phyloP scores from a whole-genome alignment of 495 filamentous ascomycete species.

The Umbilicaria muhlenbergii region DNA sequence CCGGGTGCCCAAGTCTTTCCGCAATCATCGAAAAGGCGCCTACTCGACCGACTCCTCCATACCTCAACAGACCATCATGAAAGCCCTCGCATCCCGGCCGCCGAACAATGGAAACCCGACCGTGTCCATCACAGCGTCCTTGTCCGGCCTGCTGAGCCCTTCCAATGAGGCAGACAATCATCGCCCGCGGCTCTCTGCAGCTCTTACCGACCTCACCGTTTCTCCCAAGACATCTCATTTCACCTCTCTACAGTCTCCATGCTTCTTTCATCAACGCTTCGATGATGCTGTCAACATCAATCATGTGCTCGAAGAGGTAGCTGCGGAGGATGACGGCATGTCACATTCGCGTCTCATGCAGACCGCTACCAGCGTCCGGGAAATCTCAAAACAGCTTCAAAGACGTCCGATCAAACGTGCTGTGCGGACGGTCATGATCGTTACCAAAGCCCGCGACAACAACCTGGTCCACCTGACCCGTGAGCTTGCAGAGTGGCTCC shows the following conservation, averaged over 20 bases:
- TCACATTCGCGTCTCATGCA: slow-evolving; percentile 87
- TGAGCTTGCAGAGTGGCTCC: slow-evolving; percentile 71
- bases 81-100: slow-evolving; percentile 63
- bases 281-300: slow-evolving; percentile 92
- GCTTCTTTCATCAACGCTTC: slow-evolving; percentile 94
- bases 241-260: slow-evolving; percentile 65
- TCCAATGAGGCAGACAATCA: slow-evolving; percentile 18
- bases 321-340: slow-evolving; percentile 67
- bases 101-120: slow-evolving; percentile 40
- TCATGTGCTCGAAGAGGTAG: slow-evolving; percentile 87
- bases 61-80: slow-evolving; percentile 74
- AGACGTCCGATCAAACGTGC: slow-evolving; percentile 75
- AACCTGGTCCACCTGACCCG: slow-evolving; percentile 71
- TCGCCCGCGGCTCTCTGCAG: slow-evolving; percentile 45
- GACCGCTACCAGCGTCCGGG: slow-evolving; percentile 84
- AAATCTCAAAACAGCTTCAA: slow-evolving; percentile 88
- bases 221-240: slow-evolving; percentile 39
- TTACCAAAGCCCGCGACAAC: slow-evolving; percentile 93
- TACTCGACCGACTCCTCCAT: slow-evolving; percentile 50
- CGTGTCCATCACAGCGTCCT: slow-evolving; percentile 30
- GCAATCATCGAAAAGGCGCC: slow-evolving; percentile 41
- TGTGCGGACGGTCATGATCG: slow-evolving; percentile 83
- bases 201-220: slow-evolving; percentile 44
- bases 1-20: slow-evolving; percentile 25
- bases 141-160: slow-evolving; percentile 28